Percentiles rank a stretch among this genome's conserved stretches.
Conservation (phyloP, 192 early-diverging fungal genomes). For the Coemansia sp. region DNA sequence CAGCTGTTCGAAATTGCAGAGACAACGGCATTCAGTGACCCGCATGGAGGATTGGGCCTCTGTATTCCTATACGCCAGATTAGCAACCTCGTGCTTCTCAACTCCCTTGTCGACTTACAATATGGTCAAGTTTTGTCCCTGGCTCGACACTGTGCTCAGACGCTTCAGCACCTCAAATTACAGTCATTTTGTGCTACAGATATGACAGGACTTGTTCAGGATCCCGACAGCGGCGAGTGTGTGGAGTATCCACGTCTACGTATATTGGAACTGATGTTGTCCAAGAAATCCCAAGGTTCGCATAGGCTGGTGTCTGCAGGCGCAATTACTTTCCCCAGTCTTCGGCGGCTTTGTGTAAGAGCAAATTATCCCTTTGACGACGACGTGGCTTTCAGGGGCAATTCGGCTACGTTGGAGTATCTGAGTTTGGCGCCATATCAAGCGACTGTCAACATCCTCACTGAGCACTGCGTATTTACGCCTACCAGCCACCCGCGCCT, state of each 20-base stretch:
- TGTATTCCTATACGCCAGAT: neutral
- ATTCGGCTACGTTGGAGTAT: neutral
- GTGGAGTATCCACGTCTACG: constrained; percentile 4
- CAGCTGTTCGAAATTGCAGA: neutral
- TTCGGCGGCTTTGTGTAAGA: neutral
- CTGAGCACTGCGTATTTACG: neutral
- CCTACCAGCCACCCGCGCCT: neutral
- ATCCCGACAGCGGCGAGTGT: neutral
- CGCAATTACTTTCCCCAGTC: neutral
- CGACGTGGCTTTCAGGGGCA: constrained; percentile 5
- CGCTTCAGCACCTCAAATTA: neutral
- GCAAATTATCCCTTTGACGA: constrained; percentile 9
- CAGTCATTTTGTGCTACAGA: neutral
- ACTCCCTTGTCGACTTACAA: neutral
- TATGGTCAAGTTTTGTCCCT: neutral
- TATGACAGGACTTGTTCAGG: neutral
- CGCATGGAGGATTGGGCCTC: neutral
- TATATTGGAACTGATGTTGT: neutral
- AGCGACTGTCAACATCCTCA: neutral
- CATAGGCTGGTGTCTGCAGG: neutral
- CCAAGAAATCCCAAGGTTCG: neutral
- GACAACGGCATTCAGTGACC: neutral
- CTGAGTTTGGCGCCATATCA: neutral
- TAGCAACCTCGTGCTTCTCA: neutral
- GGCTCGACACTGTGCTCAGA: neutral